phyloP scores from a whole-genome alignment of 2,329 filamentous ascomycete species.

The Colletotrichum tropicicola region DNA sequence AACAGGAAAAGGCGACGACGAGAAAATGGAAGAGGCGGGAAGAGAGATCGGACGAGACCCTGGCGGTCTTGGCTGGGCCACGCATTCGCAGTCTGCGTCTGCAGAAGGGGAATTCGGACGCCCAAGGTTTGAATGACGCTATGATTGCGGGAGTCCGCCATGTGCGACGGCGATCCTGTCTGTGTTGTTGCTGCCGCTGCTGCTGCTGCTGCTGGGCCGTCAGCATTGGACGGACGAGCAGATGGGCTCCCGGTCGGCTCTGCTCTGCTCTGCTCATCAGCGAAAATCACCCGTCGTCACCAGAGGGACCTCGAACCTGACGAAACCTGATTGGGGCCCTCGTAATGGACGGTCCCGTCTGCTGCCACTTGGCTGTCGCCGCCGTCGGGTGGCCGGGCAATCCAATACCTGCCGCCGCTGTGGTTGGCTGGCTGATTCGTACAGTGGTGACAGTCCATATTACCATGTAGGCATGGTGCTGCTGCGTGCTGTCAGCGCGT shows the following conservation, averaged over 20 bases:
- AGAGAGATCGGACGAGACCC: constrained; percentile 5
- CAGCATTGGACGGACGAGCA: constrained; percentile 2
- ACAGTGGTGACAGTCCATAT: not conserved
- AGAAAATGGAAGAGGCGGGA: constrained; percentile 8
- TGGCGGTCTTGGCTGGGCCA: not conserved
- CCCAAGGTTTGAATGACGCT: constrained; percentile 16
- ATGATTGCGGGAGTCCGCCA: constrained; percentile 20
- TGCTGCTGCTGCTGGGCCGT: not conserved
- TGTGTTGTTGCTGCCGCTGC: constrained; percentile 9
- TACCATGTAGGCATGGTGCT: not conserved
- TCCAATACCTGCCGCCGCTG: not conserved
- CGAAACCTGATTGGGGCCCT: not conserved
- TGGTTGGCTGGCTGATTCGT: not conserved
- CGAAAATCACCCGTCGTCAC: not conserved
- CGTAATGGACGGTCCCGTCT: not conserved
- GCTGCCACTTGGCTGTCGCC: not conserved
- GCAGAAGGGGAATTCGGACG: constrained; percentile 15
- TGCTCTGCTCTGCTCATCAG: constrained; percentile 1
- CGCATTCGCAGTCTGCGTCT: not conserved
- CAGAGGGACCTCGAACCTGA: not conserved
- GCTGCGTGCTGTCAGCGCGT: not conserved
- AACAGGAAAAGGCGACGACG: not conserved
- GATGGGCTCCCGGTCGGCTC: not conserved
- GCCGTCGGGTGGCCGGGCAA: not conserved
- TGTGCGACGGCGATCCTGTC: constrained; percentile 15